Evolutionary conservation across 306 rosid genomes (phyloP), one percentile per base, ranked within the genome.

Genomic region (Benincasa hispida): DNA sequence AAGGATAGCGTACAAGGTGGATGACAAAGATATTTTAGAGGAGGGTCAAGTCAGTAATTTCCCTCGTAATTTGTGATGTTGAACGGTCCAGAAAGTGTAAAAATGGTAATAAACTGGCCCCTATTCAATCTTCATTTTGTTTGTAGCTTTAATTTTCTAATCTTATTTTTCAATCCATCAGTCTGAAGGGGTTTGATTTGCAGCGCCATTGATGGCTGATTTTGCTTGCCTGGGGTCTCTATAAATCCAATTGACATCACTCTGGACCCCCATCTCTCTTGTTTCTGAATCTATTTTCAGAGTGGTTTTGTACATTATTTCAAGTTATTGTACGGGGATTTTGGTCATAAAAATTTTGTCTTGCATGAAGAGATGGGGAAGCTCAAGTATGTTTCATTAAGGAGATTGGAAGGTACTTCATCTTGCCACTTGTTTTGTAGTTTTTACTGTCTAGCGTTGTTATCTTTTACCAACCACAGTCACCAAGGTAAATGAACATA

Each of bases 21-120:
- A 95, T 83, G 87, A 90, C 81, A 86, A 88, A 85, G 99, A 92
- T 80, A 63, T 89, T 11, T 80, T 95, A 85, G 99, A 90, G 88
- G 98, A 95, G 83, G 99, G 96, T 25, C 99, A 95, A 84, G 73
- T 95, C 80, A 89, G 55, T 80, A 95, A 87, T 69, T 92, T 95
- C 28, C 99, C 99, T 61, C 88, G 85, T 39, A 96, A 84, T 45
- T 86, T 95, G 82, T 92, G 90, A 95, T 80, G 76, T 75, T 55
- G 63, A 81, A 72, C 70, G 81, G 65, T 54, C 79, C 72, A 34
- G 41, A 32, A 22, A 77, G 74, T 61, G 84, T 76, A 70, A 67
- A 78, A 76, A 84, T 72, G 81, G 85, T 24, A 82, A 82, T 75
- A 62, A 82, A 81, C 82, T 77, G n/a, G 78, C 72, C 81, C 81